Conservation (phyloP, 441 rosid genomes). For the Geranium incanum region DNA sequence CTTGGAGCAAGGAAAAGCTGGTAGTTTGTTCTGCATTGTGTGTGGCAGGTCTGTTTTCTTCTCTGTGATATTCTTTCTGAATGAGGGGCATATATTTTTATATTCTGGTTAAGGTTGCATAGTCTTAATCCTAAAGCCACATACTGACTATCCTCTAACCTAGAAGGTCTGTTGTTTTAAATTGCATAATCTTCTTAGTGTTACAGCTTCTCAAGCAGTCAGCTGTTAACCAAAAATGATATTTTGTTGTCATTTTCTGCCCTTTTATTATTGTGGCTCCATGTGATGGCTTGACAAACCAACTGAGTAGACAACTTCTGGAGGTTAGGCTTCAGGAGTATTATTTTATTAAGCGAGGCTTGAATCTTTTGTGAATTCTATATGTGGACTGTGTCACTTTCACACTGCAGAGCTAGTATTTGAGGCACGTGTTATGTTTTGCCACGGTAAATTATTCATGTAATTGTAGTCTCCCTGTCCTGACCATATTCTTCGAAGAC, state of each 20-base stretch:
- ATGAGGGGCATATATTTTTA: slow-evolving; percentile 21
- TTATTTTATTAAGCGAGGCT: not conserved
- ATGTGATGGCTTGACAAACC: not conserved
- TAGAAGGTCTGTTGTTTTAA: not conserved
- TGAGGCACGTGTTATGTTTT: not conserved
- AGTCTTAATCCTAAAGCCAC: slow-evolving; percentile 16
- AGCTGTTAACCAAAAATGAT: not conserved
- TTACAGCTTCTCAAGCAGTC: slow-evolving; percentile 13
- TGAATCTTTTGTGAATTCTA: not conserved
- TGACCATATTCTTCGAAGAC: not conserved
- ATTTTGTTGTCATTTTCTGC: not conserved
- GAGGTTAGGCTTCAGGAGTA: not conserved
- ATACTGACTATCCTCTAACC: not conserved
- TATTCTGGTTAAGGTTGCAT: slow-evolving; percentile 23
- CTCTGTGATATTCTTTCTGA: slow-evolving; percentile 20
- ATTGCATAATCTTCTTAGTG: not conserved
- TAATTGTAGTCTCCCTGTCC: not conserved
- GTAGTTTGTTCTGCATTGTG: slow-evolving; percentile 58
- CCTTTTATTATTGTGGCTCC: not conserved
- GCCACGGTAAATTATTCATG: not conserved
- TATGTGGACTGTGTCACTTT: not conserved
- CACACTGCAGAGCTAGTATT: not conserved
- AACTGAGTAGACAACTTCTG: not conserved
- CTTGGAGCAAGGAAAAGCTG: slow-evolving; percentile 54
- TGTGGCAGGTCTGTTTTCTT: slow-evolving; percentile 53